Evolutionary conservation across 2,329 filamentous ascomycete genomes (phyloP).

Genomic region (Calonectria henricotiae): DNA sequence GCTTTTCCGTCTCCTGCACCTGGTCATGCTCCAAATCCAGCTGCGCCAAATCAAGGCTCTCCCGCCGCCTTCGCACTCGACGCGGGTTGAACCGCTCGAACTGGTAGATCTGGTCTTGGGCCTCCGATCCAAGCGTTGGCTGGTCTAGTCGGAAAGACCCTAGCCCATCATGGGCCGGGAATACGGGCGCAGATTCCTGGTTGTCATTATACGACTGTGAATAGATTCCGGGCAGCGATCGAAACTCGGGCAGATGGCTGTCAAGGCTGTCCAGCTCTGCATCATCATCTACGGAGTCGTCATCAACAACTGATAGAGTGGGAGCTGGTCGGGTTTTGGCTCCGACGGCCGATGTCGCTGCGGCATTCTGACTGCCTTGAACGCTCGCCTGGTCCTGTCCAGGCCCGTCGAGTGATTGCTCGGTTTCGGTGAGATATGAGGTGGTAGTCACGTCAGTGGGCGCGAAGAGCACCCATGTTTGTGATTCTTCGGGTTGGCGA

Average conservation of each 20-base stretch:
- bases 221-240: conserved; percentile 68
- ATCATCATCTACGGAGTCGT: conserved; percentile 73
- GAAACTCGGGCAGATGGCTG: conserved; percentile 91
- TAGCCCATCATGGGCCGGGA: conserved; percentile 94
- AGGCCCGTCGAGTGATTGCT: conserved; percentile 76
- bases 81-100: conserved; percentile 89
- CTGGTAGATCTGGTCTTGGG: conserved; percentile 90
- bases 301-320: conserved; percentile 59
- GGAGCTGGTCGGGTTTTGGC: conserved; percentile 62
- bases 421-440: conserved; percentile 79
- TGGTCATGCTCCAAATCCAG: conserved; percentile 70
- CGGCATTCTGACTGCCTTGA: conserved; percentile 83
- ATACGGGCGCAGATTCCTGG: conserved; percentile 75
- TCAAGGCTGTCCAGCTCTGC: conserved; percentile 93
- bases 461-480: conserved; percentile 98
- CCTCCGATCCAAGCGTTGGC: conserved; percentile 67
- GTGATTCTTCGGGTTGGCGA: conserved; percentile 76
- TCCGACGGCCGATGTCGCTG: conserved; percentile 73
- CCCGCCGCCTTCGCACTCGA: conserved; percentile 71
- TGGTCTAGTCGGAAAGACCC: conserved; percentile 84
- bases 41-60: conserved; percentile 69
- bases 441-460: conserved; percentile 78
- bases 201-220: conserved; percentile 47
- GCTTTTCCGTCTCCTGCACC: conserved; percentile 80
- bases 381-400: conserved; percentile 85